Base-by-base conservation (phyloP, 176 grass and related monocot genomes). In the Rhynchospora breviuscula region DNA sequence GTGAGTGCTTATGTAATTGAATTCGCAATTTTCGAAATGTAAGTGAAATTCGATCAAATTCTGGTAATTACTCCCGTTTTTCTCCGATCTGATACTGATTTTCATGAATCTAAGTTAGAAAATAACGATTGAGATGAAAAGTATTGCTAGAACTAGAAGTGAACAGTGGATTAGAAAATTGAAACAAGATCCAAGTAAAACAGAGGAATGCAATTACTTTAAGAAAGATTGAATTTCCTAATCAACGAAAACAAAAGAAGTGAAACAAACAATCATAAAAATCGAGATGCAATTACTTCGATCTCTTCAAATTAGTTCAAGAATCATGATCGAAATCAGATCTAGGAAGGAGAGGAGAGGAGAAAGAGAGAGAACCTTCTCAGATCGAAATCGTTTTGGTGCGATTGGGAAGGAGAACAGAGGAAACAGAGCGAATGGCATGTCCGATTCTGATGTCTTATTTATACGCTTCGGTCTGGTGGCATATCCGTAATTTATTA, bases 401-500 rank as follows among this genome's bases (percentile, higher is more conserved):
- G 72, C 48, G 12, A 53, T 47, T 3, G 48, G 48, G 53, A 19
- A 26, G 48, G 47, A 53, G 71, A 76, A 53, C 47, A 76, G 70
- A 76, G 72, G 9, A 26, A 74, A 8, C 26, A 67, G 14, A 67
- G 65, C 17, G 19, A 25, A 51, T 23, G 19, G 45, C 46, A 46
- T 1, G 13, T 21, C 35, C 4, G 35, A 40, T 40, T 21, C 35
- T 40, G 35, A 40, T 40, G 35, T 40, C n/a, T 3, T 54, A 76
- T 76, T 76, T 76, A 76, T 76, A 76, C 48, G 0, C 72, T 76
- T 76, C 72, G 72, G 72, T 56, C 54, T 10, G 25, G 49, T 77
- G 49, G 47, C 73, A 75, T 6, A 77, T 56, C 73, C 19, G 73
- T 76, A 76, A 76, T 76, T 29, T 29, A 7, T 29, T 29, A 7